Base-by-base conservation (phyloP, 1,284 basidiomycete species). In the Pseudozyma sp. region DNA sequence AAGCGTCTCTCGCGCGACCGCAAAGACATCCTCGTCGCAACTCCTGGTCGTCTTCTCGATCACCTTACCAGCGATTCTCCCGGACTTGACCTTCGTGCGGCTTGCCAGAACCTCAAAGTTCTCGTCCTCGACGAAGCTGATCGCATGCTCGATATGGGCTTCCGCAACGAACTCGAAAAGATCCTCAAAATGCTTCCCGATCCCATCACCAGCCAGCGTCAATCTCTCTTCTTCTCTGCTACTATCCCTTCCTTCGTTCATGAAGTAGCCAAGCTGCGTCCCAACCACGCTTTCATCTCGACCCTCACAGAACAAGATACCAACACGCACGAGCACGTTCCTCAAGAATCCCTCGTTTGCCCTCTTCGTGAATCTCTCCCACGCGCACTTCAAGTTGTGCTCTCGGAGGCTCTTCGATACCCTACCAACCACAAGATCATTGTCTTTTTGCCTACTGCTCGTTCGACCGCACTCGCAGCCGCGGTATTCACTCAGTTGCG, bases 381-480 rank as follows among this genome's bases (percentile, higher is more conserved):
- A 3, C 86, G 87, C 9, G 80, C 86, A 1, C 71, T 87, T 19
- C 82, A 83, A 36, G 77, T 86, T n/a, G 76, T 87, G 18, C 66
- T 80, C 7, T 63, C 83, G 39, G 87, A 87, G 70, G 75, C 85
- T 40, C 65, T 70, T n/a, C 49, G 64, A 11, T 72, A 76, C 45
- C 76, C 70, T 0, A 25, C 44, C 38, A 59, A 68, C 39, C 66
- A 67, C 61, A 81, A 81, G 68, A 55, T 75, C 6, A 61, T 87
- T 25, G 68, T 88, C 8, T 92, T 92, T 86, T 87, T 90, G 55
- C 90, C 90, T n/a, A 92, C 91, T 11, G 91, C 91, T 1, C 87
- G 90, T 54, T 88, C 90, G 2, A 90, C 90, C 0, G 87, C 87
- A 19, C 86, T 91, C 50, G 87, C 87, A n/a, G 86, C 87, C n/a